Percentiles rank a stretch among this genome's conserved stretches.
phyloP scores from a whole-genome alignment of 148 eudicot species.

The Fallopia convolvulus region DNA sequence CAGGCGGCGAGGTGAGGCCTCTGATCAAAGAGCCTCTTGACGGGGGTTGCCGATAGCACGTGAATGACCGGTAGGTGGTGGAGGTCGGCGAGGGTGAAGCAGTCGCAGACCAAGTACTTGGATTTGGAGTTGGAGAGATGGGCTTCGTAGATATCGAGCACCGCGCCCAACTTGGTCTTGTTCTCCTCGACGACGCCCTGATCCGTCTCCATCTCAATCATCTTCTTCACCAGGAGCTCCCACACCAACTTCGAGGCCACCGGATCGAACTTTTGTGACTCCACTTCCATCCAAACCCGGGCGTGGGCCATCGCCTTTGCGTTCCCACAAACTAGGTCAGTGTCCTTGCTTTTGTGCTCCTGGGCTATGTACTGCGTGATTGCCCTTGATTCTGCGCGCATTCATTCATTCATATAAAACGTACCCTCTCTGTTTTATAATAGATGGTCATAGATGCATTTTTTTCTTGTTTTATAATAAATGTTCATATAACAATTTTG shows the following conservation, averaged over 20 bases:
- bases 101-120: conserved; percentile 27
- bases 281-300: conserved; percentile 29
- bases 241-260: conserved; percentile 16
- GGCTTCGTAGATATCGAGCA: conserved; percentile 26
- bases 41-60: conserved; percentile 13
- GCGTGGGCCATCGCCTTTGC: conserved; percentile 19
- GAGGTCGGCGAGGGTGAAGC: conserved; percentile 24
- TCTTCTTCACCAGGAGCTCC: conserved; percentile 23
- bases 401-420: too few species aligned
- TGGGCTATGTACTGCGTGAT: conserved; percentile 27
- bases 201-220: conserved; percentile 16
- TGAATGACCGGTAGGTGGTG: conserved; percentile 21
- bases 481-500: too few species aligned
- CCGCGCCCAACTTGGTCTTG: conserved; percentile 19
- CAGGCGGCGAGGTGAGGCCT: conserved; percentile 23
- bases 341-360: conserved; percentile 12
- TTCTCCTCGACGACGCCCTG: conserved; percentile 9
- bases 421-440: too few species aligned
- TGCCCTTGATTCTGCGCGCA: conserved; percentile 30
- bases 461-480: too few species aligned
- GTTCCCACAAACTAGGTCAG: conserved; percentile 17
- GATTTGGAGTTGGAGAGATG: conserved; percentile 16
- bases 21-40: conserved; percentile 17
- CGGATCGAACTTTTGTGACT: conserved; percentile 24
- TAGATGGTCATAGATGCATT: too few species aligned